phyloP scores from a whole-genome alignment of 1,284 basidiomycete genomes.

The Rhodofomes roseus region DNA sequence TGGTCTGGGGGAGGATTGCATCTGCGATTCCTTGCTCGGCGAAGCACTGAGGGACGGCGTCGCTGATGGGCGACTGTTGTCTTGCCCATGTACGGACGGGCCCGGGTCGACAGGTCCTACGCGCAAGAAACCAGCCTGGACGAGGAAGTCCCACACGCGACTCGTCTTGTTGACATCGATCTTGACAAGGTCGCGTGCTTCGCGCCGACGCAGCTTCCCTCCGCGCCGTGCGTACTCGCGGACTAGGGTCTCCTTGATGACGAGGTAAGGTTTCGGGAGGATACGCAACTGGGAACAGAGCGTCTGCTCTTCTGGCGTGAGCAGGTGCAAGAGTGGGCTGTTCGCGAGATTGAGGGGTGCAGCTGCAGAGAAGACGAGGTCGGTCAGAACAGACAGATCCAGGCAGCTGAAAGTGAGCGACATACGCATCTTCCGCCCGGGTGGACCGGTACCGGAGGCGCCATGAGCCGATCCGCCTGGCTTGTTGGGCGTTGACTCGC shows the following conservation, averaged over 20 bases:
- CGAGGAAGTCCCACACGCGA: slow-evolving; percentile 86
- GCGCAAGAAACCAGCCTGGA: slow-evolving; percentile 66
- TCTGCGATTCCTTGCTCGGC: slow-evolving; percentile 36
- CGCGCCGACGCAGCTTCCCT: slow-evolving; percentile 79
- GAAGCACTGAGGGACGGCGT: slow-evolving; percentile 33
- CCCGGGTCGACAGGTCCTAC: slow-evolving; percentile 24
- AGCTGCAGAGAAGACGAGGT: slow-evolving; percentile 34
- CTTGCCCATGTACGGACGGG: not conserved
- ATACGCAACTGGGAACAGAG: slow-evolving; percentile 89
- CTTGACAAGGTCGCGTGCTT: slow-evolving; percentile 85
- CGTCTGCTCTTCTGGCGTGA: slow-evolving; percentile 80
- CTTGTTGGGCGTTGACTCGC: slow-evolving; percentile 51
- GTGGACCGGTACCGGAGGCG: slow-evolving; percentile 31
- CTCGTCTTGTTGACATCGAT: slow-evolving; percentile 92
- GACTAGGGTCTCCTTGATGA: slow-evolving; percentile 89
- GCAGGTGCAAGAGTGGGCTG: slow-evolving; percentile 81
- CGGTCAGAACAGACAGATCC: slow-evolving; percentile 4
- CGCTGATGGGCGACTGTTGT: slow-evolving; percentile 20
- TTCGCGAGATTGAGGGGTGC: slow-evolving; percentile 84
- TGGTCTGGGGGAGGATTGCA: slow-evolving; percentile 28
- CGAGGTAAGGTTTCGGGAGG: slow-evolving; percentile 87
- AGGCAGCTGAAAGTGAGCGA: slow-evolving; percentile 8
- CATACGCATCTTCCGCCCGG: slow-evolving; percentile 50
- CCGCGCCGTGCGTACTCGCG: slow-evolving; percentile 88
- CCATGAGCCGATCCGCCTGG: slow-evolving; percentile 27